Evolutionary conservation across 148 eudicot genomes (phyloP).

Genomic region (Rhododendron molle): DNA sequence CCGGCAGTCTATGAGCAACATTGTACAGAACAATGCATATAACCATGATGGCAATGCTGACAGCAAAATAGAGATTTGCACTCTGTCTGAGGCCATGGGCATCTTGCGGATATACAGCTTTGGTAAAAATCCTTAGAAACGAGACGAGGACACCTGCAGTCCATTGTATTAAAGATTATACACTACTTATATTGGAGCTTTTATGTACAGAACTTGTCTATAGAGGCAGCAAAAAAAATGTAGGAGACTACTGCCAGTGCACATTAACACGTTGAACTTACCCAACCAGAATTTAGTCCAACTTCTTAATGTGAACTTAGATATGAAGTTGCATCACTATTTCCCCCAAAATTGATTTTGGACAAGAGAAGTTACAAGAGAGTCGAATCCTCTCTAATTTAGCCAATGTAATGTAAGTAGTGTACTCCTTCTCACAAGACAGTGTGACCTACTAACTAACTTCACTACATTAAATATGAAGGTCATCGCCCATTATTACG

Average conservation of each 20-base stretch:
- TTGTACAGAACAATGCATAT: conserved; percentile 70
- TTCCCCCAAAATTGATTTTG: not conserved
- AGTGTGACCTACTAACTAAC: not conserved
- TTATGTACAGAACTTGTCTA: not conserved
- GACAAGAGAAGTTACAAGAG: not conserved
- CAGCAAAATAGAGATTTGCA: conserved; percentile 78
- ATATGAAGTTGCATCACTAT: not conserved
- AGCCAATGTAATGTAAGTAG: conserved; percentile 24
- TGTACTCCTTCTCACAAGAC: conserved; percentile 25
- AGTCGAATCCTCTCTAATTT: not conserved
- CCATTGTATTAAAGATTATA: not conserved
- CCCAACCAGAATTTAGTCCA: not conserved
- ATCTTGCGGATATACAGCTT: conserved; percentile 82
- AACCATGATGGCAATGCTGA: conserved; percentile 71
- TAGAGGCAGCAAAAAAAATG: not conserved
- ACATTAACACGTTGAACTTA: not conserved
- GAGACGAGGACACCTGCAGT: conserved; percentile 89
- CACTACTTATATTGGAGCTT: not conserved
- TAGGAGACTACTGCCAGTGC: not conserved
- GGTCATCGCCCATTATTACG: not conserved
- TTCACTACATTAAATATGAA: not conserved
- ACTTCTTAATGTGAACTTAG: not conserved
- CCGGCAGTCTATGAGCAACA: conserved; percentile 70
- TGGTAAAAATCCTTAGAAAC: conserved; percentile 67
- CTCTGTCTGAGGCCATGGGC: conserved; percentile 67